These are phyloP conservation scores for Acanthamoeba culbertsoni DNA, from an alignment of 208 protist species.

Conservation along the genomic window DNA sequence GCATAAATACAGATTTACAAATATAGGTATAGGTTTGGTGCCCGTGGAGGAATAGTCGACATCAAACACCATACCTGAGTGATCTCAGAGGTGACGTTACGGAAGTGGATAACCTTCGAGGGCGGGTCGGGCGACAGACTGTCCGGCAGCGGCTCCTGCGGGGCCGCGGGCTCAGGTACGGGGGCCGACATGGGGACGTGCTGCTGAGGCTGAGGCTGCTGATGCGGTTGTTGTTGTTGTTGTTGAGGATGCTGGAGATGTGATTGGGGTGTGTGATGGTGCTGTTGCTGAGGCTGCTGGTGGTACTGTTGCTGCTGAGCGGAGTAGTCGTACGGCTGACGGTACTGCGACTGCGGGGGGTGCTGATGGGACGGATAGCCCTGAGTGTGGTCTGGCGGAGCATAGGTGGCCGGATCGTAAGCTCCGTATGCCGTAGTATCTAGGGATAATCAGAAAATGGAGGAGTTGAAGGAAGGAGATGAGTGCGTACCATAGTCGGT, in stretches of 20 bases:
- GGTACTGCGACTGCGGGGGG: neutral
- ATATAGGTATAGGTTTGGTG: neutral
- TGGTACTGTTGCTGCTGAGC: neutral
- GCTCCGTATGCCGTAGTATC: neutral
- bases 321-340: too few species aligned
- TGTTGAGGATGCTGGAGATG: too few species aligned
- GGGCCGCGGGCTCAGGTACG: neutral
- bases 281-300: neutral
- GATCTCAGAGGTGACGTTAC: conserved; percentile 39
- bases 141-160: conserved; percentile 3
- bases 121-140: neutral
- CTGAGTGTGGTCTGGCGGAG: neutral
- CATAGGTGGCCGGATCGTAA: neutral
- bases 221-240: too few species aligned
- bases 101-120: conserved; percentile 50
- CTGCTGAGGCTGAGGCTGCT: neutral
- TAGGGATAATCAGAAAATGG: neutral
- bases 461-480: neutral
- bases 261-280: too few species aligned
- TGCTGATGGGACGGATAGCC: neutral
- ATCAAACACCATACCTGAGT: neutral
- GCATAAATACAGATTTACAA: neutral
- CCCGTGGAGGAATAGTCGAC: neutral
- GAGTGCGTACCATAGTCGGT: neutral
- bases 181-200: neutral